Percentiles rank a stretch among this genome's conserved stretches.
Evolutionary conservation across 129 eudicot species (phyloP).

Genomic region (Lactuca saligna): DNA sequence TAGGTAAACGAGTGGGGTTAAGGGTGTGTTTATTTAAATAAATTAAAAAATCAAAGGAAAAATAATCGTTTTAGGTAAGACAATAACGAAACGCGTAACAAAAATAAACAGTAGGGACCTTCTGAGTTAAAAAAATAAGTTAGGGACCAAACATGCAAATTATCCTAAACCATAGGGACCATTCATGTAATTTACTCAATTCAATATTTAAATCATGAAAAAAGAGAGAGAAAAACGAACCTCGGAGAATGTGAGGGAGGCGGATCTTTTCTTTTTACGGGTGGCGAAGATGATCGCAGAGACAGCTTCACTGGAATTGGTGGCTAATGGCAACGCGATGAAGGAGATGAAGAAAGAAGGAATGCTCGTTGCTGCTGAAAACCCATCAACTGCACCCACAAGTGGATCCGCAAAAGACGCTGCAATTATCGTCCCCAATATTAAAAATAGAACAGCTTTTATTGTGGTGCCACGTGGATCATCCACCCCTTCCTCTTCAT

Average conservation of each 20-base stretch:
- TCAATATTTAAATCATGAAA: too few species aligned
- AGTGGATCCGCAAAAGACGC: conserved; percentile 94
- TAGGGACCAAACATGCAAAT: too few species aligned
- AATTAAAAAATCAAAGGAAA: too few species aligned
- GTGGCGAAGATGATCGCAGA: conserved; percentile 86
- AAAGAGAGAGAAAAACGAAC: conserved; percentile 33
- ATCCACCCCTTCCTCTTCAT: conserved; percentile 63
- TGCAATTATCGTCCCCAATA: conserved; percentile 75
- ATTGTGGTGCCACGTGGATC: conserved; percentile 53
- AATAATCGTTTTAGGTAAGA: too few species aligned
- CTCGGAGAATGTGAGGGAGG: conserved; percentile 95
- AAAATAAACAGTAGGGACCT: too few species aligned
- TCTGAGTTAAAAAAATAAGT: too few species aligned
- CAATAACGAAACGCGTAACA: too few species aligned
- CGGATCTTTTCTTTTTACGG: conserved; percentile 75
- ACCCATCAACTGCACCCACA: conserved; percentile 79
- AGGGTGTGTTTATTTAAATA: too few species aligned
- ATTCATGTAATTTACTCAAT: too few species aligned
- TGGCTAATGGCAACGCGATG: conserved; percentile 81
- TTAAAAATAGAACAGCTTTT: conserved; percentile 58
- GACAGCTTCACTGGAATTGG: conserved; percentile 94
- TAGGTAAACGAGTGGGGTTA: too few species aligned
- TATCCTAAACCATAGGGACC: too few species aligned
- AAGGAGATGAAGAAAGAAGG: conserved; percentile 95
- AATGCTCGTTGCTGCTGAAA: conserved; percentile 80